Conservation (phyloP, 768 basidiomycete species). For the Tricholomella constricta region DNA sequence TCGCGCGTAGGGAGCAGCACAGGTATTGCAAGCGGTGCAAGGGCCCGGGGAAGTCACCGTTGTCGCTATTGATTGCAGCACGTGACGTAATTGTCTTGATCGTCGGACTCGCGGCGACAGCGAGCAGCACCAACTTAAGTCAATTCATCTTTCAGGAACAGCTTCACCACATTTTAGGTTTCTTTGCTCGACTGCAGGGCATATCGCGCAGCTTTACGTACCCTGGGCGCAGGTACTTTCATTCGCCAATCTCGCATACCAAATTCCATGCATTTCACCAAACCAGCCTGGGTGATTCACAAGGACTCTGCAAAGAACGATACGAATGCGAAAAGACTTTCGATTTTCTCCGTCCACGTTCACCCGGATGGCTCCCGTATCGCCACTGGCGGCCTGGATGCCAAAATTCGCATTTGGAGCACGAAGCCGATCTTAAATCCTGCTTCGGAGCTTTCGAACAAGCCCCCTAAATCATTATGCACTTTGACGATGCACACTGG, state of each 20-base stretch:
- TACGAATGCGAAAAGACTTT: constrained; percentile 62
- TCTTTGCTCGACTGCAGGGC: background rate
- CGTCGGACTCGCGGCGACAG: background rate
- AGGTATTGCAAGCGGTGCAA: too few relatives aligned
- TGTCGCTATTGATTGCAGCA: too few relatives aligned
- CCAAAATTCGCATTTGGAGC: constrained; percentile 96
- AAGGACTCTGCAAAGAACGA: constrained; percentile 71
- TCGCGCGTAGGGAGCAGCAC: too few relatives aligned
- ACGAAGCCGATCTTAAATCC: constrained; percentile 90
- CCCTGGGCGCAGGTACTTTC: background rate
- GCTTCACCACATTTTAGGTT: background rate
- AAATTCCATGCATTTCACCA: constrained; percentile 77
- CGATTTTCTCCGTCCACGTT: constrained; percentile 92
- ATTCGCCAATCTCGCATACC: background rate
- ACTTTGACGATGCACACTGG: constrained; percentile 95
- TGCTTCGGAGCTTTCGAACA: constrained; percentile 63
- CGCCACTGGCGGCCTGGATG: constrained; percentile 96
- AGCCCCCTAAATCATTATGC: constrained; percentile 84
- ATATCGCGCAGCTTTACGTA: background rate
- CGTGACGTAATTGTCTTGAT: too few relatives aligned
- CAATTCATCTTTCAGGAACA: background rate
- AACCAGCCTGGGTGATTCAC: constrained; percentile 87
- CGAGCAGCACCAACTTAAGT: background rate
- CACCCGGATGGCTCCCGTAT: constrained; percentile 96
- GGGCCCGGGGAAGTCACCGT: too few relatives aligned